These are phyloP conservation scores for Rubus parviflorus DNA, from an alignment of 306 rosid species.

Conservation along the genomic window DNA sequence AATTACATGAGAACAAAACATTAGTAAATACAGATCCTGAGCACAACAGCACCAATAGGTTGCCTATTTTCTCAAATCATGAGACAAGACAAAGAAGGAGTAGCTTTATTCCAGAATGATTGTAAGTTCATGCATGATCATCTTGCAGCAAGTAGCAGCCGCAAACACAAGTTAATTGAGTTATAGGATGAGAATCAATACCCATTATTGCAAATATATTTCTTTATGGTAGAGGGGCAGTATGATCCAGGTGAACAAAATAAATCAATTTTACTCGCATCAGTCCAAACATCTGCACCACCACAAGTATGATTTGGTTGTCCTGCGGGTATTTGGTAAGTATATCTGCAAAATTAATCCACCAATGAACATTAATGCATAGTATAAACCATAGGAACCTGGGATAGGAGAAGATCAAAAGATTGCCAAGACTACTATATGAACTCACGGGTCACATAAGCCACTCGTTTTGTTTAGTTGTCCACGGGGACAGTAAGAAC, in stretches of 20 bases:
- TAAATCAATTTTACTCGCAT: constrained; percentile 56
- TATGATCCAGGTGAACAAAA: constrained; percentile 84
- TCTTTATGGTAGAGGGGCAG: constrained; percentile 61
- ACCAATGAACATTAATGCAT: constrained; percentile 21
- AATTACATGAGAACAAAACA: constrained; percentile 33
- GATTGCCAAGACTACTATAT: constrained; percentile 8
- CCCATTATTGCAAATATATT: constrained; percentile 68
- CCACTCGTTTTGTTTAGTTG: constrained; percentile 54
- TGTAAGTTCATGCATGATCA: constrained; percentile 4
- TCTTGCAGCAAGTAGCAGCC: constrained; percentile 24
- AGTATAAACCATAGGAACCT: neutral
- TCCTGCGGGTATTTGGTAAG: constrained; percentile 72
- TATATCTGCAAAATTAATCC: constrained; percentile 55
- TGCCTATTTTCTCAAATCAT: constrained; percentile 16
- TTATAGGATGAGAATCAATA: constrained; percentile 51
- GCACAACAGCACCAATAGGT: neutral
- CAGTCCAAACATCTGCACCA: constrained; percentile 76
- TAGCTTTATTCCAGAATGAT: neutral
- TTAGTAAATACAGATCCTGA: constrained; percentile 31
- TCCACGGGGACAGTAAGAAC: constrained; percentile 76
- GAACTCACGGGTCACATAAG: constrained; percentile 80
- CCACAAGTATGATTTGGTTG: constrained; percentile 67
- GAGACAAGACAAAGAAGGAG: neutral
- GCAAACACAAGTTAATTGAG: constrained; percentile 20
- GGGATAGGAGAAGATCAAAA: constrained; percentile 6